These are phyloP conservation scores for Triangularia setosa DNA, from an alignment of 2,329 filamentous ascomycete species.

Conservation along the genomic window DNA sequence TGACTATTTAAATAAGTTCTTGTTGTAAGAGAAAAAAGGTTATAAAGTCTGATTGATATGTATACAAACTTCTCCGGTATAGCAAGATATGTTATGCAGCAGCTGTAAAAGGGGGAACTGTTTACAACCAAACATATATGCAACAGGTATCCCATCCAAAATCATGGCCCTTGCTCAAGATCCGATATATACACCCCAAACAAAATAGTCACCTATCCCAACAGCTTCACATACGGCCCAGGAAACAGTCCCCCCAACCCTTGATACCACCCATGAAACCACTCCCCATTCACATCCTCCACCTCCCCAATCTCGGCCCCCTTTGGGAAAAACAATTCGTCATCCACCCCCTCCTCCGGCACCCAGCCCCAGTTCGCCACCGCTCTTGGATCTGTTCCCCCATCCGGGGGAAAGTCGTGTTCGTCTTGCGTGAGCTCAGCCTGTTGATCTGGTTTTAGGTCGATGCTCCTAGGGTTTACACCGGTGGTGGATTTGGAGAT, in stretches of 20 bases:
- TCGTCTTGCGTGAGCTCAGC: not conserved
- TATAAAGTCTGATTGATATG: too few species aligned
- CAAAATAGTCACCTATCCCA: slow-evolving; percentile 2
- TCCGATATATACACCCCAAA: not conserved
- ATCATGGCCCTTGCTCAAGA: too few species aligned
- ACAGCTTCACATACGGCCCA: slow-evolving; percentile 60
- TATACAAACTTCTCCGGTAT: too few species aligned
- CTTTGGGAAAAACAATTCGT: slow-evolving; percentile 81
- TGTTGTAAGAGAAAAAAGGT: too few species aligned
- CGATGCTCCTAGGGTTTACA: not conserved
- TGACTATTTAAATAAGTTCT: too few species aligned
- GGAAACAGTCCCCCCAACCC: slow-evolving; percentile 77
- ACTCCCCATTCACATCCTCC: slow-evolving; percentile 85
- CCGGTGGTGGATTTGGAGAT: slow-evolving; percentile 41
- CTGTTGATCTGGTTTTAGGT: not conserved
- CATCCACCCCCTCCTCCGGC: slow-evolving; percentile 57
- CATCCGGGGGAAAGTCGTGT: slow-evolving; percentile 65
- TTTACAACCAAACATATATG: too few species aligned
- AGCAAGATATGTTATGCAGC: too few species aligned
- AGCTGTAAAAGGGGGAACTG: too few species aligned
- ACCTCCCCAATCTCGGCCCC: slow-evolving; percentile 79
- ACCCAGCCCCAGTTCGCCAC: slow-evolving; percentile 75
- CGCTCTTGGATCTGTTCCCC: slow-evolving; percentile 63
- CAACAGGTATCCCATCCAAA: too few species aligned
- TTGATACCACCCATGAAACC: slow-evolving; percentile 84